phyloP scores from a whole-genome alignment of 2,329 filamentous ascomycete species.

The Lasiodiplodia hormozganensis region DNA sequence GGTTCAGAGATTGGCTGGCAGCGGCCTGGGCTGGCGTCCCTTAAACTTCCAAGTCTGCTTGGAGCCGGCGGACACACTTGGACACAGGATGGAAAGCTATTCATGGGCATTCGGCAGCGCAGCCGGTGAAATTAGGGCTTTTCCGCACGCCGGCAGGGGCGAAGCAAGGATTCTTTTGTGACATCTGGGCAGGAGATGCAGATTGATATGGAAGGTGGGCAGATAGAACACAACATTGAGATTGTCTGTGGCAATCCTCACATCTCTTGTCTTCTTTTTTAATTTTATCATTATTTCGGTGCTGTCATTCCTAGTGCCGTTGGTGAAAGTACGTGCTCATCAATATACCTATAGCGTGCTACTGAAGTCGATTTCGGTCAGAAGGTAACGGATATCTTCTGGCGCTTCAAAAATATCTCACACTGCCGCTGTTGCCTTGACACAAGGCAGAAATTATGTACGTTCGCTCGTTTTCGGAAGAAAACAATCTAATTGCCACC shows the following conservation, averaged over 20 bases:
- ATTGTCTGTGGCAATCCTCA: neutral
- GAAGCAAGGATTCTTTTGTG: neutral
- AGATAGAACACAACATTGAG: neutral
- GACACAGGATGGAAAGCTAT: neutral
- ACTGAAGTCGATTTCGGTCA: neutral
- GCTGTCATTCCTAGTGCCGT: neutral
- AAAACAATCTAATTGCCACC: neutral
- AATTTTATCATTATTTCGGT: neutral
- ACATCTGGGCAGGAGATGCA: neutral
- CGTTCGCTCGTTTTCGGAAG: neutral
- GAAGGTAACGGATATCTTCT: neutral
- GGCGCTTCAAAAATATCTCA: neutral
- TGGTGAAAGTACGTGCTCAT: neutral
- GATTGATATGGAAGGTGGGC: neutral
- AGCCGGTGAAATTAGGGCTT: neutral
- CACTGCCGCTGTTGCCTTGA: neutral
- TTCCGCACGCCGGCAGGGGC: neutral
- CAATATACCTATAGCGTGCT: neutral
- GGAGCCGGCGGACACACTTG: neutral
- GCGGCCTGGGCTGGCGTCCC: constrained; percentile 43
- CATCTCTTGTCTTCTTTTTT: neutral
- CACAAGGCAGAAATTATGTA: too few relatives aligned
- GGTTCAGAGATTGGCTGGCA: constrained; percentile 50
- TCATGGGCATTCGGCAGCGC: neutral
- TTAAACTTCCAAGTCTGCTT: neutral